A percentile compares a stretch with the other conserved stretches of the same genome.
Conservation (phyloP, 140 eudicot species). For the Ambrosia hybrid region DNA sequence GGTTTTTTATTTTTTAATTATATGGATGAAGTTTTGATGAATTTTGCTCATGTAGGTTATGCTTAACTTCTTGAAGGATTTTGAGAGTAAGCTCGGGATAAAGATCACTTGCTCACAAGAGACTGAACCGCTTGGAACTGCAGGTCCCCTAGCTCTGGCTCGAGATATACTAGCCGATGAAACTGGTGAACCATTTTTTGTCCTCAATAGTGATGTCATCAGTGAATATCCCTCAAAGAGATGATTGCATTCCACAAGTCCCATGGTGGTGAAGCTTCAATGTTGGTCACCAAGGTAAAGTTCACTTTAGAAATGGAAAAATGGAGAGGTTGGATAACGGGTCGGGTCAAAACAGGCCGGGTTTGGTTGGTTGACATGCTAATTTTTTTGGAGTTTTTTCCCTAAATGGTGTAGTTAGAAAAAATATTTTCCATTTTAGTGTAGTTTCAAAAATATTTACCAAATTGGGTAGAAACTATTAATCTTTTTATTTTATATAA, state of each 20-base stretch:
- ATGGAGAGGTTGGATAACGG: not conserved
- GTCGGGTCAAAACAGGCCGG: not conserved
- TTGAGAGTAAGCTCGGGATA: constrained; percentile 85
- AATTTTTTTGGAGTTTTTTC: too few relatives aligned
- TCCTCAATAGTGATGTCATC: constrained; percentile 96
- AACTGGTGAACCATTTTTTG: constrained; percentile 95
- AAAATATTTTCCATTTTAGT: too few relatives aligned
- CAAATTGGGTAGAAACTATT: too few relatives aligned
- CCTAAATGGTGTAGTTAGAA: too few relatives aligned
- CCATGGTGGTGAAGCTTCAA: constrained; percentile 96
- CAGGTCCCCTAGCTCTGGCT: constrained; percentile 96
- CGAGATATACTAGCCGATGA: constrained; percentile 59
- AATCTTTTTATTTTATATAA: too few relatives aligned
- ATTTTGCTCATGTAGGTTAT: constrained; percentile 57
- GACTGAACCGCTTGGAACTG: constrained; percentile 98
- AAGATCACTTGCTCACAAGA: constrained; percentile 94
- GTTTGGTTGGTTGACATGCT: not conserved
- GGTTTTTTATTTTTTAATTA: not conserved
- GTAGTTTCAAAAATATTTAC: too few relatives aligned
- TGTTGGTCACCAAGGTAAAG: constrained; percentile 94
- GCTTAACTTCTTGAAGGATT: constrained; percentile 90
- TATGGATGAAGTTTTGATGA: not conserved
- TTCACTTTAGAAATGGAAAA: not conserved
- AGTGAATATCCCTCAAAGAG: constrained; percentile 80
- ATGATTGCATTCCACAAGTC: constrained; percentile 93